Base-by-base conservation (phyloP, 768 basidiomycete species). In the Boletus vermiculosoides region DNA sequence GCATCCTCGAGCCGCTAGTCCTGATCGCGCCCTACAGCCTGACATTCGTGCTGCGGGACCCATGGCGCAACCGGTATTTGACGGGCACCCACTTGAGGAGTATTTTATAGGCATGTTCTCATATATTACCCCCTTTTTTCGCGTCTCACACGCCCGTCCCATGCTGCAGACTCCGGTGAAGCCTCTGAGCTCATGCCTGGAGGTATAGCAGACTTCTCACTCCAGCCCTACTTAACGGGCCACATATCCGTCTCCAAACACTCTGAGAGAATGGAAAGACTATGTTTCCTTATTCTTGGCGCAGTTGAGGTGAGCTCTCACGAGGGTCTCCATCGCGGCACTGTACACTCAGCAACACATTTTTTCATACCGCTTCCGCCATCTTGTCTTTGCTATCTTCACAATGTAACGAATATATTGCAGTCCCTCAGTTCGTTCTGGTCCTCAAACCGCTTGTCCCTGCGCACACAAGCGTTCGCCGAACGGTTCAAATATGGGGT, bases 401-500 rank as follows among this genome's bases (percentile, higher is more conserved):
- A 18, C 55, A 37, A 54, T 59, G 47, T 53, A 30, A 57, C 54
- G 49, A 34, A 55, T 59, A 40, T 51, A 23, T 56, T 55, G 40
- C 63, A 82, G 81, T 62, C 74, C 34, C 59, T 81, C 18, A 58
- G 72, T 56, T 69, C 76, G 31, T 54, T 76, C 31, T 71, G 81
- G 36, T 52, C 59, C 41, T 70, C 76, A 6, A 66, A 73, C 41
- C 66, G 73, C 34, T 60, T 69, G 10, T 64, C 77, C 25, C 70
- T 61, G 56, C 68, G 75, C 7, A 69, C 77, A 4, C 80, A 73
- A 59, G 77, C 80, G 20, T 88, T 90, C 63, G 81, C 83, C 10
- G 90, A 92, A 71, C 86, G 81, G 41, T 91, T 92, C 82, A 91
- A 91, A 69, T 92, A 91, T 78, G 83, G 83, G 57, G 82, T 92